Evolutionary conservation across 2,329 filamentous ascomycete genomes (phyloP), one percentile per base, ranked within the genome.

Genomic region (Grosmannia serpens): DNA sequence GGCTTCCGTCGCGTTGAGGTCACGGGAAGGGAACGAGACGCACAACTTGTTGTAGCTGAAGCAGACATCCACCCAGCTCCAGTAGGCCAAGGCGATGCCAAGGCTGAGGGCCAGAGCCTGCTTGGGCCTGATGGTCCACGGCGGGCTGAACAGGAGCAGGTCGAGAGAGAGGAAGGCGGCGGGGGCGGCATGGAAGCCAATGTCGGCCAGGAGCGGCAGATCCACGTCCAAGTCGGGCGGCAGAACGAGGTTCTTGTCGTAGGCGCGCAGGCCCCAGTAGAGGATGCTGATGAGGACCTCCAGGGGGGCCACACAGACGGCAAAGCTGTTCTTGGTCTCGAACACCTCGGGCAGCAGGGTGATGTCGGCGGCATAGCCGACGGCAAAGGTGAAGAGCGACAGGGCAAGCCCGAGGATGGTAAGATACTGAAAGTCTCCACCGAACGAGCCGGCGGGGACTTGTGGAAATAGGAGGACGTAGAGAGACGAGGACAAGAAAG

Each of bases 51-150:
- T 90, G 60, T 80, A 74, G 51, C 75, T 76, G 65, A 81, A 88
- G 72, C 87, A 90, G 27, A 82, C 76, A 70, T 91, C 86, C 27
- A 90, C 81, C 87, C 88, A 91, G 62, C 80, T 79, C 86, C 87
- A 91, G 70, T 91, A 91, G 3, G 72, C 68, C 61, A 87, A 82
- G 0, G 85, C 86, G 50, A 89, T 70, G 2, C 64, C 67, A 15
- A 78, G 78, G 62, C 82, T 84, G 29, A 87, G 67, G 1, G 73
- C 72, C 66, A 88, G 76, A 5, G 84, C 80, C 1, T 78, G 76
- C n/a, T 83, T 74, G 9, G 77, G 76, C 11, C 78, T 75, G 61
- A 88, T 80, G 0, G 84, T 84, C 83, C 86, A 90, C 1, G 87
- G 87, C 13, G 87, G 87, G 53, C 83, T 87, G 52, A 90, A 75